Base-by-base conservation (phyloP, 1,284 basidiomycete genomes). In the Moniliophthora roreri region DNA sequence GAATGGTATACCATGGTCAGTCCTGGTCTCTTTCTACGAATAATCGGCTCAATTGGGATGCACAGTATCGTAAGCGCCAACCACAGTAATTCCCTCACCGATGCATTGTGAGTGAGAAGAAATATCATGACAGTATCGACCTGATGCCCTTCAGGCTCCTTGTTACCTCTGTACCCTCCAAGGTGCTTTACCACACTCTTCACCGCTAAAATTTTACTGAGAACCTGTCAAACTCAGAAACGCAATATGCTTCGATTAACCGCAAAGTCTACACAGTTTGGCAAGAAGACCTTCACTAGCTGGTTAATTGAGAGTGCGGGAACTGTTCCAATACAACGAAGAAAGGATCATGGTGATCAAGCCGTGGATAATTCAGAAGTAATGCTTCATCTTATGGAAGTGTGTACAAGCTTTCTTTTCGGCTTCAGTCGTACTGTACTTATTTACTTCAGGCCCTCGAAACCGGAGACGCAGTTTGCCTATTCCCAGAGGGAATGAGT, bases 281-380 rank as follows among this genome's bases (percentile, higher is more conserved):
- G 91, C 4, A 84, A 78, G 50, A 77, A 67, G 56, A 93, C 90
- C 2, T 91, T 94, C 66, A 91, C 88, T 2, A 91, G 87, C 58
- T 93, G 92, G 91, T 77, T 94, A 16, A 91, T 94, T 50, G 91
- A 93, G 65, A 85, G 85, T 23, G 88, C 89, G 2, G 91, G 91
- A 13, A 91, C 92, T 1, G 78, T 94, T 1, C 92, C 91, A 0
- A 80, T 94, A 42, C 82, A 87, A 64, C 76, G 92, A 51, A 77
- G 81, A 40, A 90, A 87, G 59, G 91, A 94, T 63, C 81, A 75
- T 0, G 76, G 84, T 51, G 76, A 67, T 35, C 67, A 46, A 32
- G 44, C 63, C 23, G 75, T 75, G 1, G 85, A 94, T 67, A 94
- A 94, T 64, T 73, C 77, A 1, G 72, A 79, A 1, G 81, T 78